phyloP scores from a whole-genome alignment of 2,329 filamentous ascomycete genomes.

The Chaetomium olivaceum region DNA sequence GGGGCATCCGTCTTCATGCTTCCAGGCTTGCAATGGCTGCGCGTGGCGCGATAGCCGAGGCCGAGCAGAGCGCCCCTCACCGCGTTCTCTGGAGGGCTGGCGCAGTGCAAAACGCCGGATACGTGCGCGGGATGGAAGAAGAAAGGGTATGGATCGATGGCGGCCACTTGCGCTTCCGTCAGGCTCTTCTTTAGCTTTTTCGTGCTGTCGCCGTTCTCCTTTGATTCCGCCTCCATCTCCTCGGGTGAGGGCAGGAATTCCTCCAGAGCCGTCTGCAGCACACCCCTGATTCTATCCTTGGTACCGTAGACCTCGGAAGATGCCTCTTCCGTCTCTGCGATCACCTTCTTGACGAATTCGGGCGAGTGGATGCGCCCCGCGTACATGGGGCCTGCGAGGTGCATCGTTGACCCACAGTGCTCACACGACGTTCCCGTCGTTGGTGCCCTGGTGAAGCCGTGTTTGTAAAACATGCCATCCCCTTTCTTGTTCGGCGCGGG shows the following conservation, averaged over 20 bases:
- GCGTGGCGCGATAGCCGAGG: slow-evolving; percentile 78
- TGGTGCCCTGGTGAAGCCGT: slow-evolving; percentile 72
- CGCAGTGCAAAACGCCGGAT: slow-evolving; percentile 74
- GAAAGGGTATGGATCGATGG: slow-evolving; percentile 76
- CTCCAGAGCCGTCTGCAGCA: slow-evolving; percentile 85
- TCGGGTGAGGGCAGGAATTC: slow-evolving; percentile 53
- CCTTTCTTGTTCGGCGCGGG: slow-evolving; percentile 69
- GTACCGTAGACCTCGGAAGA: slow-evolving; percentile 76
- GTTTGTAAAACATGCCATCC: slow-evolving; percentile 71
- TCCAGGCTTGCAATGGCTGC: slow-evolving; percentile 86
- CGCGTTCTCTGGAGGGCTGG: slow-evolving; percentile 75
- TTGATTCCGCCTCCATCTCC: slow-evolving; percentile 41
- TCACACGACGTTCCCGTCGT: slow-evolving; percentile 66
- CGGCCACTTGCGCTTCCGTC: slow-evolving; percentile 56
- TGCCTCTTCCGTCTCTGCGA: slow-evolving; percentile 68
- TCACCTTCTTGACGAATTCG: slow-evolving; percentile 76
- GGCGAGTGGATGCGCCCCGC: slow-evolving; percentile 83
- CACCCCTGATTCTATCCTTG: slow-evolving; percentile 78
- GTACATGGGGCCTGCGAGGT: slow-evolving; percentile 93
- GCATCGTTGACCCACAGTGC: slow-evolving; percentile 84
- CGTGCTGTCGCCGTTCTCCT: slow-evolving; percentile 37
- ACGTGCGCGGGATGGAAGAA: slow-evolving; percentile 78
- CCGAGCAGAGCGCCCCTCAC: slow-evolving; percentile 78
- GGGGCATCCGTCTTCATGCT: slow-evolving; percentile 93
- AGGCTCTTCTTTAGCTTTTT: slow-evolving; percentile 25